phyloP scores from a whole-genome alignment of 2,329 filamentous ascomycete genomes.

The Trichoderma sp. region DNA sequence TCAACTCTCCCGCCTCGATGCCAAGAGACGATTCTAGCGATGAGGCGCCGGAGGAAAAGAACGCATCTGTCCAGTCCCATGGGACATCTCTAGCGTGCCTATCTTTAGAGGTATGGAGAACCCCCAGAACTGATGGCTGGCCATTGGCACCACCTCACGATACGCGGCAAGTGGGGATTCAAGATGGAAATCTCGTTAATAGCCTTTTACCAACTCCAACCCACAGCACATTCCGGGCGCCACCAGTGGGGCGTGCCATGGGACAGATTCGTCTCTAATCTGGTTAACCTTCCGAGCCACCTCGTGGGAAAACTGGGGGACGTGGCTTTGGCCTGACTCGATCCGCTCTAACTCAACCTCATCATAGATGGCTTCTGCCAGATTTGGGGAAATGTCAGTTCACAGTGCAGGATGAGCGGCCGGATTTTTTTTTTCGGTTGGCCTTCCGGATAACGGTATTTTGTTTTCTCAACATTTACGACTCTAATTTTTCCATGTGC shows the following conservation, averaged over 20 bases:
- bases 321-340: neutral
- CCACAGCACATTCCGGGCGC: neutral
- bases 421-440: neutral
- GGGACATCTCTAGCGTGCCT: neutral
- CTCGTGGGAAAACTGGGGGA: neutral
- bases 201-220: neutral
- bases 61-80: neutral
- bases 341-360: neutral
- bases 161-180: neutral
- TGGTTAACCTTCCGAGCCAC: neutral
- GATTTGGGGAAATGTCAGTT: neutral
- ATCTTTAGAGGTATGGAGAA: neutral
- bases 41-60: neutral
- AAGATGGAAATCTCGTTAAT: neutral
- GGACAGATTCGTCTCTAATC: neutral
- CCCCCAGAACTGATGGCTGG: neutral
- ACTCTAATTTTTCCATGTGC: neutral
- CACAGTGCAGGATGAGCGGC: neutral
- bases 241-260: neutral
- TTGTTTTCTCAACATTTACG: neutral
- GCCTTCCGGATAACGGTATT: neutral
- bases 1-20: neutral
- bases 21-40: neutral
- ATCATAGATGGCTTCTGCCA: neutral
- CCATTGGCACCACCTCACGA: neutral